Conservation (phyloP, 345 rosid species). For the Salix koriyanagi region DNA sequence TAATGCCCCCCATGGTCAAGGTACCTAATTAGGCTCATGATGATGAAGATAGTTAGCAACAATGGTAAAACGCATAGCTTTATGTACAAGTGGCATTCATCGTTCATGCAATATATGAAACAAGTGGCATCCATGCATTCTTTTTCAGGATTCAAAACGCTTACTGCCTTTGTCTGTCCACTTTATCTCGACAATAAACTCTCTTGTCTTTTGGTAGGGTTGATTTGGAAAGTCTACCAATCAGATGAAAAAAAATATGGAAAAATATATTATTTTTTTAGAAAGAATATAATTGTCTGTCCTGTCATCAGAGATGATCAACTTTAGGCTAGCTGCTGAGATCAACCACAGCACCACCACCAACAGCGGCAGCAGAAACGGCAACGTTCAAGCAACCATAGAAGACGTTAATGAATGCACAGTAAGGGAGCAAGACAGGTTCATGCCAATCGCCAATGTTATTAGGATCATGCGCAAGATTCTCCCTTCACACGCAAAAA, state of each 20-base stretch:
- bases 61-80: not conserved
- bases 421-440: slow-evolving; percentile 34
- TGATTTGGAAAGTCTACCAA: not conserved
- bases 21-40: not conserved
- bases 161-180: slow-evolving; percentile 5
- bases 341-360: slow-evolving; percentile 13
- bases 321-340: slow-evolving; percentile 31
- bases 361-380: not conserved
- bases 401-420: slow-evolving; percentile 39
- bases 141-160: slow-evolving; percentile 6
- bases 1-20: not conserved
- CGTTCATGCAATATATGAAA: slow-evolving; percentile 18
- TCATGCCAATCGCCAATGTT: slow-evolving; percentile 36
- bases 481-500: slow-evolving; percentile 31
- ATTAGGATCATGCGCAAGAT: slow-evolving; percentile 34
- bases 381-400: slow-evolving; percentile 2
- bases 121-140: slow-evolving; percentile 55
- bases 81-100: slow-evolving; percentile 34
- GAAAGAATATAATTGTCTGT: too few relatives aligned
- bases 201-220: not conserved
- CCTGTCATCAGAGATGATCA: slow-evolving; percentile 30
- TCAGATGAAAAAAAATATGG: not conserved
- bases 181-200: not conserved
- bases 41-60: not conserved
- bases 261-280: not conserved